Base-by-base conservation (phyloP, 345 rosid genomes). In the Sonneratia alba region DNA sequence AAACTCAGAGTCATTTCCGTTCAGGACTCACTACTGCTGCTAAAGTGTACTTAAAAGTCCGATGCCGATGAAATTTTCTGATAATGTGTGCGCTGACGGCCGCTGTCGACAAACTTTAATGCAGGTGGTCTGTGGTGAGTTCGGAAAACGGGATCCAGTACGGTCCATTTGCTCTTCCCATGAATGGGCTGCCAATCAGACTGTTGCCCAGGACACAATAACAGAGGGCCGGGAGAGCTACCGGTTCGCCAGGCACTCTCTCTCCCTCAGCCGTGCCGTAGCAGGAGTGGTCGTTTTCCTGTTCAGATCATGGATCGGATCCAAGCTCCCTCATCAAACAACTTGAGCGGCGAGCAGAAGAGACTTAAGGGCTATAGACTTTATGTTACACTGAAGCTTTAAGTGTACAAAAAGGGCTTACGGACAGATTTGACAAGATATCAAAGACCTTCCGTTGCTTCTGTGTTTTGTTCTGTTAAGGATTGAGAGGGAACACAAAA, bases 131-230 rank as follows among this genome's bases (percentile, higher is more conserved):
- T 73, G 51, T 78, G 45, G 76, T 80, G 69, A 88, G 91, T 70
- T 70, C 83, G 18, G 71, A 85, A 55, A 81, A 74, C 74, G 97
- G 86, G 57, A 87, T 92, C 71, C 96, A 92, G 77, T 92, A 88
- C 79, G 89, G 88, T 21, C 97, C 97, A 37, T 92, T 92, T 74
- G 89, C 93, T 62, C 84, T 92, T 72, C 97, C 97, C 42, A 89
- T 85, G 70, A 83, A 88, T 77, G 97, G 97, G 40, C 73, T 92
- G 79, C 96, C 97, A 66, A 92, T 92, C 78, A 83, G 63, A n/a
- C 74, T 80, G 78, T 40, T 64, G 34, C 66, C 11, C 43, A 4
- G 43, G 9, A 8, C 9, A 40, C 5, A 40, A 40, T 40, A 40
- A 40, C 9, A 4, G 43, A 40, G 43, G 43, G 43, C 0, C 32